Evolutionary conservation across 805 yeast species (phyloP), one percentile per base, ranked within the genome.

Genomic region (Clavispora vitiphila): DNA sequence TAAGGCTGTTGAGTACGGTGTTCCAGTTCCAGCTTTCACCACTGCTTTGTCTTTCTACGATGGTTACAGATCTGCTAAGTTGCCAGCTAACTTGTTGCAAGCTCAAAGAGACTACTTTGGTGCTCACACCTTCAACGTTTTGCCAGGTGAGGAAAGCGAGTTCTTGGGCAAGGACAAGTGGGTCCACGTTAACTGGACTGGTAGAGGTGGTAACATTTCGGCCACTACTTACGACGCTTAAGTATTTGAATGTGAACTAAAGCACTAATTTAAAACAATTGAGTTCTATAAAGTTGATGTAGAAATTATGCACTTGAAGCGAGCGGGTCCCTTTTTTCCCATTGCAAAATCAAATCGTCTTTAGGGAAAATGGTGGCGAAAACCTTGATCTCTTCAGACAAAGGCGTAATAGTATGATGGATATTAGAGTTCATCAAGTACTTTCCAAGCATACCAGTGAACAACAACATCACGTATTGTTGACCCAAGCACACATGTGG

Each of bases 71-170:
- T 84, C 96, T 47, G 95, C 80, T 52, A 80, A 83, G 68, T 77
- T 90, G 64, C 98, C 98, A 64, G 99, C 99, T 55, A 91, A 91
- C 84, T 79, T 91, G 72, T 78, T 91, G 67, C 99, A 91, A 78
- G 99, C 98, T 62, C 99, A 91, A 81, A 88, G 99, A 80, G 99
- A 91, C 71, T 91, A 89, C 87, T 91, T 91, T 63, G 99, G 99
- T 74, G 98, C 99, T 54, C 99, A 91, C 81, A 93, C 99, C 63
- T 91, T 93, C 89, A 80, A 80, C 70, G 95, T 93, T 52, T 76
- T 89, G 65, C 96, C 96, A 58, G 93, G 91, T 70, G 67, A 58
- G 58, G 96, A 88, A 58, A 76, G 78, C 63, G 88, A 73, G 40
- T 71, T 71, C 64, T 78, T 86, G 72, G 91, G 93, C 74, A 81